Base-by-base conservation (phyloP, 495 filamentous ascomycete species). In the Penicillium steckii region DNA sequence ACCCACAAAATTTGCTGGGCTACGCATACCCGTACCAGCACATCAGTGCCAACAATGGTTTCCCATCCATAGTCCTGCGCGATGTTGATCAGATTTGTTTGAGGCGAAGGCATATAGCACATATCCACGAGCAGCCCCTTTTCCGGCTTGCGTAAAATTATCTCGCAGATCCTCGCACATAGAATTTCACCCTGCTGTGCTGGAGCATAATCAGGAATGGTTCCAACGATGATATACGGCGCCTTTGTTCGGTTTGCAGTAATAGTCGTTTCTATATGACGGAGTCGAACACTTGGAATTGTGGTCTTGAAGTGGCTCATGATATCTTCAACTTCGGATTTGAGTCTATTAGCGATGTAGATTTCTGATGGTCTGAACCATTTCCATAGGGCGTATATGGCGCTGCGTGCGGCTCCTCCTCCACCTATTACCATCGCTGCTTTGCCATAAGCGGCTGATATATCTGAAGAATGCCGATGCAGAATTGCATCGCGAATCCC, bases 121-220 rank as follows among this genome's bases (percentile, higher is more conserved):
- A 87, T 87, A 65, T 87, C 84, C 42, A 86, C 59, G 42, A 87
- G 73, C 8, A 73, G 74, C 1, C 84, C 84, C 63, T 82, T 85
- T 0, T 41, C 62, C 17, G 44, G 12, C 49, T 67, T 68, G 2
- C 45, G 50, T 19, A 81, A 56, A 47, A 85, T 67, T 3, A 60
- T 64, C 59, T 84, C 73, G 8, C 72, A 62, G 7, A 86, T 72
- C 2, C 52, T 8, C 30, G 25, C 21, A 22, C 35, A 42, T 8
- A 43, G 12, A n/a, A 56, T 44, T 80, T 68, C 49, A 69, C 73
- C 44, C 59, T 53, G 38, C 66, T 73, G 70, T 83, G 80, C 4
- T 0, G 84, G 84, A 22, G 70, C 56, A 47, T 80, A 80, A 60
- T 87, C 80, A 0, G 84, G 84, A 8, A 87, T 74, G 24, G 80